Percentiles rank a stretch among this genome's conserved stretches.
phyloP scores from a whole-genome alignment of 139 green algal genomes.

The Micromonas commoda region DNA sequence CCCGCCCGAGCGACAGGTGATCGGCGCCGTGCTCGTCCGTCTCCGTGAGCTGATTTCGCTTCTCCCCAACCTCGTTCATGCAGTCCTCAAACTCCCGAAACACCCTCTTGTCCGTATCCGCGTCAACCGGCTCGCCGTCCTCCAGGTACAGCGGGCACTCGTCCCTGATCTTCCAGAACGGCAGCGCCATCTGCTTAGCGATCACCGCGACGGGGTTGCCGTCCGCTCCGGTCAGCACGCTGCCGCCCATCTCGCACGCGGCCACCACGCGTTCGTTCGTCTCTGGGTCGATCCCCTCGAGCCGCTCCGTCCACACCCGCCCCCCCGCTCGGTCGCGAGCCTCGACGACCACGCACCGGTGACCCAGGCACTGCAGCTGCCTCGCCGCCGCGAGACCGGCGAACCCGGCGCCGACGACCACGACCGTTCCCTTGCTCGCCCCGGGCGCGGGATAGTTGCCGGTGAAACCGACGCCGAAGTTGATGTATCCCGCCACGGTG shows the following conservation, averaged over 20 bases:
- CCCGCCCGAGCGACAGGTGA: constrained; percentile 39
- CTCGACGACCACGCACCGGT: constrained; percentile 67
- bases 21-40: constrained; percentile 27
- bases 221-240: constrained; percentile 84
- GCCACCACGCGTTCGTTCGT: background rate
- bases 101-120: constrained; percentile 41
- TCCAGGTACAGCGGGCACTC: constrained; percentile 41
- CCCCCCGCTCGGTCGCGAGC: constrained; percentile 61
- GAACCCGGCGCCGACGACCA: constrained; percentile 85
- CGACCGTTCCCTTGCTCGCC: constrained; percentile 39
- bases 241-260: constrained; percentile 79
- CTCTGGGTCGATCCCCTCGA: background rate
- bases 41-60: background rate
- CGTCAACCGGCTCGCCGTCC: constrained; percentile 30
- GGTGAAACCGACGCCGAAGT: constrained; percentile 63
- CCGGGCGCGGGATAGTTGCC: constrained; percentile 17
- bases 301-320: background rate
- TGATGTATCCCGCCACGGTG: constrained; percentile 68
- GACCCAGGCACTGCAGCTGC: constrained; percentile 71
- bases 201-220: constrained; percentile 73
- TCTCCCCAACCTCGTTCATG: background rate
- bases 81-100: constrained; percentile 53
- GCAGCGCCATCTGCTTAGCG: constrained; percentile 63
- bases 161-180: constrained; percentile 64
- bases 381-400: constrained; percentile 75